Conservation (phyloP, 306 rosid species). For the Ormosia emarginata region DNA sequence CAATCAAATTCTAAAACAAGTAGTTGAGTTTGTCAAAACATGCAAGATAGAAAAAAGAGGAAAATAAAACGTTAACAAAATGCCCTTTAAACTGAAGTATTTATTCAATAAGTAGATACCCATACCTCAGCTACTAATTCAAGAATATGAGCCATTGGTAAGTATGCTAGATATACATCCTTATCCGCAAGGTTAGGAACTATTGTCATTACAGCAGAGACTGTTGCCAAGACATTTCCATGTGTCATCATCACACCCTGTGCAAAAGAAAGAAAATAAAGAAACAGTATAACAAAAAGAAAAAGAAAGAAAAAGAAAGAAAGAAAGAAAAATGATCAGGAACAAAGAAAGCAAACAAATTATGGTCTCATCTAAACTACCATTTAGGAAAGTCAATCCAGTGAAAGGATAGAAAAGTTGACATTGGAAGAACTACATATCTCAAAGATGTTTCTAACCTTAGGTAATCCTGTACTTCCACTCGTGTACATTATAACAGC, state of each 20-base stretch:
- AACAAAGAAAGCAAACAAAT: neutral
- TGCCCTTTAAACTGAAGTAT: slow-evolving; percentile 13
- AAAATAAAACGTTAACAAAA: neutral
- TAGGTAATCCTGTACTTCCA: slow-evolving; percentile 97
- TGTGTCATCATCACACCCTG: slow-evolving; percentile 99
- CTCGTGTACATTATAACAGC: slow-evolving; percentile 99
- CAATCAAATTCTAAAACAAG: slow-evolving; percentile 60
- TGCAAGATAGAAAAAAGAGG: neutral
- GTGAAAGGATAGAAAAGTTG: neutral
- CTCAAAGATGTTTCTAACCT: slow-evolving; percentile 59
- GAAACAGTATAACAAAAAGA: neutral
- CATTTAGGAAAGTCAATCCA: slow-evolving; percentile 8
- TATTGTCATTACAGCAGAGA: slow-evolving; percentile 79
- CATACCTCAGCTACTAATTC: slow-evolving; percentile 95
- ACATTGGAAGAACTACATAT: neutral
- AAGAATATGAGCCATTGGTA: slow-evolving; percentile 98
- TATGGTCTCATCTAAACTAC: neutral
- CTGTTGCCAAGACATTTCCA: slow-evolving; percentile 81
- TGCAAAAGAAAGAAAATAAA: slow-evolving; percentile 22
- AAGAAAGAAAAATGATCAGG: neutral
- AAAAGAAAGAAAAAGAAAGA: neutral
- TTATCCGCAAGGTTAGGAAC: slow-evolving; percentile 67
- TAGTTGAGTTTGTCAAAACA: slow-evolving; percentile 32
- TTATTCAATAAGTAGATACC: slow-evolving; percentile 19
- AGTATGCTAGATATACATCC: slow-evolving; percentile 84